These are phyloP conservation scores for Neurospora tetrasperma DNA, from an alignment of 495 filamentous ascomycete genomes.

Conservation along the genomic window DNA sequence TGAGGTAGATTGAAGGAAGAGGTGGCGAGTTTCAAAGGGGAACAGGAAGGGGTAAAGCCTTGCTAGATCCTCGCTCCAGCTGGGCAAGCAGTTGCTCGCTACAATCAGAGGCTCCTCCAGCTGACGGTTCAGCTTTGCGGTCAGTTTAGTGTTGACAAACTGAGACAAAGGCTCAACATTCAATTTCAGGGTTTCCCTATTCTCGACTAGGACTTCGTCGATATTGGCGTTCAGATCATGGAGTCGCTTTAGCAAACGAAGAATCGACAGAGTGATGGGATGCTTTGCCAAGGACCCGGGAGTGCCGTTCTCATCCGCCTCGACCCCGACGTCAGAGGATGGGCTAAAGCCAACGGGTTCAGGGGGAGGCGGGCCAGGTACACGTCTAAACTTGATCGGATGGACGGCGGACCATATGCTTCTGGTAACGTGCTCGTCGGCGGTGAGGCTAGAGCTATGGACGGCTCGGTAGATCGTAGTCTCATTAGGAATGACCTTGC, in stretches of 20 bases:
- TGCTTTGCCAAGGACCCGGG: conserved; percentile 80
- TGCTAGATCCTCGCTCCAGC: conserved; percentile 96
- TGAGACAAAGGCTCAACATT: conserved; percentile 79
- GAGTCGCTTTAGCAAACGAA: conserved; percentile 80
- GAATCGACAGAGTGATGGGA: conserved; percentile 72
- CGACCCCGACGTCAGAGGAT: conserved; percentile 35
- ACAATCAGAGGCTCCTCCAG: conserved; percentile 98
- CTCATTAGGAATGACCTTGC: conserved; percentile 73
- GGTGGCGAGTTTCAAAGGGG: conserved; percentile 93
- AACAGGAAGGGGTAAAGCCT: conserved; percentile 97
- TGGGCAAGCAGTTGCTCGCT: conserved; percentile 90
- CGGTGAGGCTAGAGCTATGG: conserved; percentile 55
- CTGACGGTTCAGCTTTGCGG: conserved; percentile 96
- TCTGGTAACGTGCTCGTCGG: conserved; percentile 57
- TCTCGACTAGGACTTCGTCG: conserved; percentile 90
- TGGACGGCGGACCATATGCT: conserved; percentile 87
- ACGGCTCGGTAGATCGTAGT: conserved; percentile 96
- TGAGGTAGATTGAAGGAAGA: conserved; percentile 95
- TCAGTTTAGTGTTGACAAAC: conserved; percentile 98
- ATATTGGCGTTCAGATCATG: conserved; percentile 92
- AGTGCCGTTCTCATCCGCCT: conserved; percentile 45
- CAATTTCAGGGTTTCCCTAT: conserved; percentile 57
- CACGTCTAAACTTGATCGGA: conserved; percentile 82
- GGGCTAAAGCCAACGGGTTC: conserved; percentile 60
- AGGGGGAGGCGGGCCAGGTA: conserved; percentile 75